A percentile compares a stretch with the other conserved stretches of the same genome.
These are phyloP conservation scores for Hydrangea macrophylla DNA, from an alignment of 148 eudicot species.

Conservation along the genomic window DNA sequence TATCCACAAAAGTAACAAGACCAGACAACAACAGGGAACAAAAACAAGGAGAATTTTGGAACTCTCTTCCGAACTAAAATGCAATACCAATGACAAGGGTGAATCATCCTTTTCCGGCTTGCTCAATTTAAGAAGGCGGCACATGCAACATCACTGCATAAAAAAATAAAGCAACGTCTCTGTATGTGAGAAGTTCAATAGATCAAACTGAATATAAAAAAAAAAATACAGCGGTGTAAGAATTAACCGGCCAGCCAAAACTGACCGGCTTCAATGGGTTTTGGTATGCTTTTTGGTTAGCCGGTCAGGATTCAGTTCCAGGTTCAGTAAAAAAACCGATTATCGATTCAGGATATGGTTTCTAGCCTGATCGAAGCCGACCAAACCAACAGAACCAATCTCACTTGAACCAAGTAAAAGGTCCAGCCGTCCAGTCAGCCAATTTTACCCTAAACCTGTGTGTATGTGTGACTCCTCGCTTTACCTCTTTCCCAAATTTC, in stretches of 20 bases:
- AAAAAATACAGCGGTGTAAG: too few species aligned
- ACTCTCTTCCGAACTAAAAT: background rate
- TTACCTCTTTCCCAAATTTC: too few species aligned
- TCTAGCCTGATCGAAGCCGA: too few species aligned
- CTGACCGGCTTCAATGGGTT: background rate
- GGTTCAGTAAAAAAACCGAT: too few species aligned
- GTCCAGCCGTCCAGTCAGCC: too few species aligned
- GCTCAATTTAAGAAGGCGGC: background rate
- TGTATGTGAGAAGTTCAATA: background rate
- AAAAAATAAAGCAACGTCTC: background rate
- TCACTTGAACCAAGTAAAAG: too few species aligned
- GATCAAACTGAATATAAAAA: background rate
- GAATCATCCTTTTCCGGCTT: background rate
- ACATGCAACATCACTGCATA: slow-evolving; percentile 18
- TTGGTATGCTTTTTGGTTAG: too few species aligned
- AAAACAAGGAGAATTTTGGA: background rate
- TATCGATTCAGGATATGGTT: too few species aligned
- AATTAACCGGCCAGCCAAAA: background rate
- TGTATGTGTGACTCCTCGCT: too few species aligned
- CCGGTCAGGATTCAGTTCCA: too few species aligned
- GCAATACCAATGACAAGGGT: background rate
- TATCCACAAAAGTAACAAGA: slow-evolving; percentile 2
- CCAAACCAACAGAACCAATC: too few species aligned
- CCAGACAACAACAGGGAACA: slow-evolving; percentile 4
- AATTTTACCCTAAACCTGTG: too few species aligned